phyloP scores from a whole-genome alignment of 768 basidiomycete genomes.

The Russula olivacea region DNA sequence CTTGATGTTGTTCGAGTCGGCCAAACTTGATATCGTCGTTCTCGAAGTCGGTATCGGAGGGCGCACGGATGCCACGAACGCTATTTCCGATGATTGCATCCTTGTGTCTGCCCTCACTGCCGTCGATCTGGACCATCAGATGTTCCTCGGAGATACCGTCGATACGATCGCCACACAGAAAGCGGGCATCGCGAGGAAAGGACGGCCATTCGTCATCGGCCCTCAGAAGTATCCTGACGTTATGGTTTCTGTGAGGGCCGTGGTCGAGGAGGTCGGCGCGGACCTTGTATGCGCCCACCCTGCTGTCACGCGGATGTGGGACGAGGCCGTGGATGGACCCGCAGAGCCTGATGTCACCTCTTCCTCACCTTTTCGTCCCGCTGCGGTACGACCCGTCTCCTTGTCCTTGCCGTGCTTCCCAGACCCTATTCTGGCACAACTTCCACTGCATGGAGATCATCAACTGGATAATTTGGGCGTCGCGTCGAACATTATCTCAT shows the following conservation, averaged over 20 bases:
- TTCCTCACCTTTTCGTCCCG: conserved; percentile 30
- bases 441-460: conserved; percentile 75
- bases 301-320: conserved; percentile 36
- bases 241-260: conserved; percentile 37
- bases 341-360: conserved; percentile 28
- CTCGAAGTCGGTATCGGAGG: conserved; percentile 97
- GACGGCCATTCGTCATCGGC: conserved; percentile 61
- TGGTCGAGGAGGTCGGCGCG: conserved; percentile 42
- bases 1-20: conserved; percentile 63
- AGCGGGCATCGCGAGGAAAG: conserved; percentile 64
- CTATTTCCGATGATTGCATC: conserved; percentile 62
- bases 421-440: conserved; percentile 40
- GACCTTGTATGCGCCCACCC: conserved; percentile 30
- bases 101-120: conserved; percentile 77
- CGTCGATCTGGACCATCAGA: conserved; percentile 91
- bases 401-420: conserved; percentile 42
- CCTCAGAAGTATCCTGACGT: conserved; percentile 52
- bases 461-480: conserved; percentile 81
- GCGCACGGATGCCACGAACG: conserved; percentile 86
- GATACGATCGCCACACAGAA: conserved; percentile 77
- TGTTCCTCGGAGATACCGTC: conserved; percentile 75
- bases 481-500: conserved; percentile 56
- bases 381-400: conserved; percentile 40
- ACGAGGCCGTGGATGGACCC: conserved; percentile 35
- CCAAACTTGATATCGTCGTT: conserved; percentile 71